Base-by-base conservation (phyloP, 352 stramenopile species). In the Phytophthora sp. region DNA sequence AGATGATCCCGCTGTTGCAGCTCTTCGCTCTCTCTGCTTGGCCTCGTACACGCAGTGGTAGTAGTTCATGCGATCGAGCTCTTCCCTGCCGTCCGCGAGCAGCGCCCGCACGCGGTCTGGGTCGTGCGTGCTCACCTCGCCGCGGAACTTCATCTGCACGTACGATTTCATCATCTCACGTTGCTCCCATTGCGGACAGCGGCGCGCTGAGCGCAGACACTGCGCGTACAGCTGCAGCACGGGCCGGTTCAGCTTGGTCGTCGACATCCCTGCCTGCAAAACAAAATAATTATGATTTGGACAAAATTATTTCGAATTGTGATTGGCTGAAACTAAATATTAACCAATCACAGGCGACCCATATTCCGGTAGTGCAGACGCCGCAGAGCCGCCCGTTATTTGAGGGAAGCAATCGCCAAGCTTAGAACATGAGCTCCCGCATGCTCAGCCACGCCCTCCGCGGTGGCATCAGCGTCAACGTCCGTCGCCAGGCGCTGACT, bases 61-160 rank as follows among this genome's bases (percentile, higher is more conserved):
- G 59, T 94, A 96, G 30, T 94, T 77, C 88, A 96, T 96, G 20
- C 80, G 86, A 31, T 89, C 78, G 20, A 96, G 79, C 57, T 96
- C 86, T 63, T 96, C 88, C 21, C 58, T 68, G 8, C 70, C 84
- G 39, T 96, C 84, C 16, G 69, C 74, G 44, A 96, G 44, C 49
- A 94, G 42, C 20, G 64, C 57, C 29, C 65, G 71, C 38, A 96
- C 80, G 13, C 80, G 79, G 16, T 82, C 76, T 33, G 73, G 67
- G 63, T 96, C 84, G 27, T 76, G 63, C 31, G 77, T 74, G 15
- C 41, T 57, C 50, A 70, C 49, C 55, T 93, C 82, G 39, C 82
- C 73, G 2, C 80, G 80, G 30, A 96, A 94, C 69, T 92, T 93
- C 73, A 94, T 85, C 50, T 69, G 52, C 15, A 93, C 80, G 54